Base-by-base conservation (phyloP, 108 stramenopile species). In the Discostella pseudostelligera region DNA sequence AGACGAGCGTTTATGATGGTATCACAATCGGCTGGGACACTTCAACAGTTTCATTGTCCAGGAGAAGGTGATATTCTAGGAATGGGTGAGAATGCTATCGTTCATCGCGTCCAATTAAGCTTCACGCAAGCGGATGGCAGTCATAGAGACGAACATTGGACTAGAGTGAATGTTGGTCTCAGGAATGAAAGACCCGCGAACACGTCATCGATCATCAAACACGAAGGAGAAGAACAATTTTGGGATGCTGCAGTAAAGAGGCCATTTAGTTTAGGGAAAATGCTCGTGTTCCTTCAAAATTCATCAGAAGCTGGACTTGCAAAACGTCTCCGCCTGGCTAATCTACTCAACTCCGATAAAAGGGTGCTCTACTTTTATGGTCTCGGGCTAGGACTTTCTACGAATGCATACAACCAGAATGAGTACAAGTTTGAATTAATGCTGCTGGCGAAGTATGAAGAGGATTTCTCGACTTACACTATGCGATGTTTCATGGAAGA, bases 231-330 rank as follows among this genome's bases (percentile, higher is more conserved):
- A 6, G 62, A 69, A 14, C 21, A 69, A 14, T 35, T 26, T 26
- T 89, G 87, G 87, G 85, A 89, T 70, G 85, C 87, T 4, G 87
- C 87, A 25, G 85, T 89, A n/a, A 89, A 89, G 39, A 70, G 87
- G 8, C 87, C 81, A 0, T 89, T 86, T 39, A 72, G 76, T 19
- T 59, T 84, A 0, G 45, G 51, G n/a, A 89, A 89, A 50, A 89
- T 89, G 87, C 14, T 84, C 20, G 72, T 80, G 1, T 89, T 82
- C 26, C 58, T 89, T 17, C 69, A 89, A 64, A 71, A 67, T 25
- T 73, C 79, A 8, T 59, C 64, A n/a, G 87, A 89, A 60, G 87
- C 87, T 47, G 87, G 85, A 21, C 65, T 89, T 21, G 87, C 84
- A 20, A 89, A 89, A 60, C 79, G 87, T 0, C 37, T 89, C 11